These are phyloP conservation scores for Colletotrichum higginsianum DNA, from an alignment of 2,329 filamentous ascomycete species.

Conservation along the genomic window DNA sequence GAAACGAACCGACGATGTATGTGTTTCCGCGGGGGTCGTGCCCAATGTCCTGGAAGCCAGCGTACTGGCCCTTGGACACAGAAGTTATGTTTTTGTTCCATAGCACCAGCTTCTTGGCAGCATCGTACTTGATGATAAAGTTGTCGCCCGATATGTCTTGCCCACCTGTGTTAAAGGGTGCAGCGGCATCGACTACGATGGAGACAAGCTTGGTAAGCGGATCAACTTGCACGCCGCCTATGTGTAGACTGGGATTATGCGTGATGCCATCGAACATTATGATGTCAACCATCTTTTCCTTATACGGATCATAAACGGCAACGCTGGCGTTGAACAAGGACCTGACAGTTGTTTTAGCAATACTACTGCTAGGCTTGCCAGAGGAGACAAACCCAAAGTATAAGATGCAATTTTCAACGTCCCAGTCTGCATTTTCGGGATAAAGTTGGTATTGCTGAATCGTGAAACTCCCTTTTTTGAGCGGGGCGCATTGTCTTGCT, in stretches of 20 bases:
- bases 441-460: slow-evolving; percentile 52
- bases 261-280: slow-evolving; percentile 42
- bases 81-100: slow-evolving; percentile 44
- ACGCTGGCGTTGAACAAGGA: slow-evolving; percentile 45
- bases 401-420: slow-evolving; percentile 50
- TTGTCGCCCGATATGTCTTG: slow-evolving; percentile 43
- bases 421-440: slow-evolving; percentile 55
- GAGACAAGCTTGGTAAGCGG: slow-evolving; percentile 37
- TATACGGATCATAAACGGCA: slow-evolving; percentile 44
- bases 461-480: slow-evolving; percentile 45
- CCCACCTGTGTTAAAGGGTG: slow-evolving; percentile 42
- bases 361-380: too few relatives aligned
- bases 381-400: slow-evolving; percentile 49
- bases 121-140: slow-evolving; percentile 45
- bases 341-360: slow-evolving; percentile 17
- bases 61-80: slow-evolving; percentile 42
- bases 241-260: slow-evolving; percentile 38
- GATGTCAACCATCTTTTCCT: slow-evolving; percentile 39
- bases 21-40: slow-evolving; percentile 43
- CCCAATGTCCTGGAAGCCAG: slow-evolving; percentile 44
- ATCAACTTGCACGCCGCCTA: slow-evolving; percentile 43
- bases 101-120: slow-evolving; percentile 37
- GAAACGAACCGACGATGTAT: slow-evolving; percentile 43
- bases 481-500: slow-evolving; percentile 40
- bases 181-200: slow-evolving; percentile 42